These are phyloP conservation scores for Onygena corvina DNA, from an alignment of 2,329 filamentous ascomycete species.

Conservation along the genomic window DNA sequence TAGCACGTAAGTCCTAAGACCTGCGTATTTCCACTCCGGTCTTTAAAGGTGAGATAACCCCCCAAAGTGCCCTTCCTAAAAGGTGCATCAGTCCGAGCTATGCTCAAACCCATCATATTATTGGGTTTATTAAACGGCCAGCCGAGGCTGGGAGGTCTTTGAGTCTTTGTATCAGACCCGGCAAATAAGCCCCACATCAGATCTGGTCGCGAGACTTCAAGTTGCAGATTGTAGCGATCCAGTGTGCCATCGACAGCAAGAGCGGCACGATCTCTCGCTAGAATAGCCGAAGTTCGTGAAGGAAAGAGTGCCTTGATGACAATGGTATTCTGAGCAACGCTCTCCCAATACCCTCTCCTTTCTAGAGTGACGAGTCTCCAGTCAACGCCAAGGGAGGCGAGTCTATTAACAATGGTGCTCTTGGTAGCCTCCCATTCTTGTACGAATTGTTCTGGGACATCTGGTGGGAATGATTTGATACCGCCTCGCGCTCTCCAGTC, in stretches of 20 bases:
- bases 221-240: background rate
- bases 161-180: background rate
- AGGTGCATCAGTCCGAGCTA: background rate
- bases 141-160: background rate
- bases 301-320: slow-evolving; percentile 2
- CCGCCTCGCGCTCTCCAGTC: slow-evolving; percentile 1
- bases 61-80: background rate
- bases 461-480: background rate
- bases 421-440: slow-evolving; percentile 4
- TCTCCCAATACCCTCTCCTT: slow-evolving; percentile 8
- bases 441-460: background rate
- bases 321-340: background rate
- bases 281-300: background rate
- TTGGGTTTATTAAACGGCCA: slow-evolving; percentile 4
- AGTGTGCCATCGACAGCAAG: background rate
- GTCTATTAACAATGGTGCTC: background rate
- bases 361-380: slow-evolving; percentile 5
- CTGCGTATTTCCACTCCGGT: background rate
- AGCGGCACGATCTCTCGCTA: background rate
- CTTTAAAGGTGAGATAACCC: background rate
- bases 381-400: background rate
- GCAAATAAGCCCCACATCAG: slow-evolving; percentile 6
- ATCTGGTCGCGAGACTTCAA: background rate
- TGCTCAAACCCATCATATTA: slow-evolving; percentile 9
- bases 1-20: slow-evolving; percentile 8